Conservation (phyloP, 2,329 filamentous ascomycete species). For the Trichoderma gracile region DNA sequence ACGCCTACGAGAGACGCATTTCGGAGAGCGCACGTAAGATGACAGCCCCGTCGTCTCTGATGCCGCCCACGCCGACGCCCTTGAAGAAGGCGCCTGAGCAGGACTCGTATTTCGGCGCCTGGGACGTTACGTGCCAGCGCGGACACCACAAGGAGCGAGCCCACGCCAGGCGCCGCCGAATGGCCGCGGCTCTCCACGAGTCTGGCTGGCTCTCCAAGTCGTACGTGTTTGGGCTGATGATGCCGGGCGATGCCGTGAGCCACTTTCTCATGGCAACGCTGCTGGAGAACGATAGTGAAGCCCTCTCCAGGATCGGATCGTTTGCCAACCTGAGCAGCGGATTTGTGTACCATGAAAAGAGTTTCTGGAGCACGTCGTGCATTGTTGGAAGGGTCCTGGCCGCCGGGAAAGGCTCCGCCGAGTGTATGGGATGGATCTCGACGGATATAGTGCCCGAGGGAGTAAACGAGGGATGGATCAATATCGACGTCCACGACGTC, state of each 20-base stretch:
- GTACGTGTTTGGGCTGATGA: constrained; percentile 64
- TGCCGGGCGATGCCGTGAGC: constrained; percentile 63
- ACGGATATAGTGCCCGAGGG: constrained; percentile 58
- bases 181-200: constrained; percentile 58
- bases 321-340: constrained; percentile 65
- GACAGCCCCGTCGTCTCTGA: constrained; percentile 38
- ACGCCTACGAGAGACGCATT: constrained; percentile 51
- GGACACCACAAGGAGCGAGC: constrained; percentile 35
- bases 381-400: constrained; percentile 66
- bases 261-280: constrained; percentile 67
- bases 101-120: constrained; percentile 51
- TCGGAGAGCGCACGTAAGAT: constrained; percentile 50
- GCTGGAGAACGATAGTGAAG: constrained; percentile 63
- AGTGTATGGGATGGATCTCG: constrained; percentile 70
- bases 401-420: constrained; percentile 60
- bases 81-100: constrained; percentile 28
- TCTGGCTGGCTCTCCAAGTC: constrained; percentile 69
- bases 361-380: constrained; percentile 69
- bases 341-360: constrained; percentile 63
- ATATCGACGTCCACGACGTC: constrained; percentile 57
- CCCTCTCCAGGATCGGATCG: constrained; percentile 58
- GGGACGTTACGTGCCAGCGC: constrained; percentile 40
- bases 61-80: constrained; percentile 41
- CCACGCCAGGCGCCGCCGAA: constrained; percentile 51
- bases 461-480: constrained; percentile 58